Conservation (phyloP, 768 basidiomycete species). For the Pleurotus pulmonarius region DNA sequence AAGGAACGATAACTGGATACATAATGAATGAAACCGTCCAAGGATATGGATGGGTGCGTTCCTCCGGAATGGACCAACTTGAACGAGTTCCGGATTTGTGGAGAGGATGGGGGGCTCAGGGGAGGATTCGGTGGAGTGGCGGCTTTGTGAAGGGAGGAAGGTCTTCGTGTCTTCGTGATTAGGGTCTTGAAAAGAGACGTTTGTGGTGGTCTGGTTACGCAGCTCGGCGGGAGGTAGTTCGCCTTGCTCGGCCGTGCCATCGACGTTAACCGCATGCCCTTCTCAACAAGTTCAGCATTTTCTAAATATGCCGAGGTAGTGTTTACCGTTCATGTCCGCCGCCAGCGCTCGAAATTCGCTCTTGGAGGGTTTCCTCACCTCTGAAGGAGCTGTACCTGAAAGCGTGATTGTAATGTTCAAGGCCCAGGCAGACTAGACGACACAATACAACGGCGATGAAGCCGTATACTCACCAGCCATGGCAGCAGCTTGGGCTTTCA, state of each 20-base stretch:
- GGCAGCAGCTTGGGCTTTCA: slow-evolving; percentile 26
- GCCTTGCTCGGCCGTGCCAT: slow-evolving; percentile 1
- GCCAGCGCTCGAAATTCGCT: too few relatives aligned
- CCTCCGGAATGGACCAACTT: slow-evolving; percentile 42
- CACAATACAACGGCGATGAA: too few relatives aligned
- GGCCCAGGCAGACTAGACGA: too few relatives aligned
- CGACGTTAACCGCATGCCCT: slow-evolving; percentile 3
- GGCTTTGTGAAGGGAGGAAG: slow-evolving; percentile 10
- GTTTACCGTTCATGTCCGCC: too few relatives aligned
- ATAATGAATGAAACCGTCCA: slow-evolving; percentile 44
- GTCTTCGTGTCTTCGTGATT: neutral
- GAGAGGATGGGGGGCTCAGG: slow-evolving; percentile 30
- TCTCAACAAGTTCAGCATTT: too few relatives aligned
- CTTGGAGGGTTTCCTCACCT: too few relatives aligned
- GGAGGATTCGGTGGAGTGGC: slow-evolving; percentile 12
- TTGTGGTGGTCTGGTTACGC: too few relatives aligned
- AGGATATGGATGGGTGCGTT: slow-evolving; percentile 43
- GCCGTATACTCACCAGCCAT: too few relatives aligned
- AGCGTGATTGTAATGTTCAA: too few relatives aligned
- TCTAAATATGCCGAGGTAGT: too few relatives aligned
- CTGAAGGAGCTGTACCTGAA: too few relatives aligned
- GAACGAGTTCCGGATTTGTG: slow-evolving; percentile 46
- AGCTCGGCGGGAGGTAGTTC: neutral
- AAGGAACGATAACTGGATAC: slow-evolving; percentile 38
- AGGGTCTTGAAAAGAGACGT: too few relatives aligned